These are phyloP conservation scores for Rhytidhysteron rufulum DNA, from an alignment of 2,329 filamentous ascomycete species.

Conservation along the genomic window DNA sequence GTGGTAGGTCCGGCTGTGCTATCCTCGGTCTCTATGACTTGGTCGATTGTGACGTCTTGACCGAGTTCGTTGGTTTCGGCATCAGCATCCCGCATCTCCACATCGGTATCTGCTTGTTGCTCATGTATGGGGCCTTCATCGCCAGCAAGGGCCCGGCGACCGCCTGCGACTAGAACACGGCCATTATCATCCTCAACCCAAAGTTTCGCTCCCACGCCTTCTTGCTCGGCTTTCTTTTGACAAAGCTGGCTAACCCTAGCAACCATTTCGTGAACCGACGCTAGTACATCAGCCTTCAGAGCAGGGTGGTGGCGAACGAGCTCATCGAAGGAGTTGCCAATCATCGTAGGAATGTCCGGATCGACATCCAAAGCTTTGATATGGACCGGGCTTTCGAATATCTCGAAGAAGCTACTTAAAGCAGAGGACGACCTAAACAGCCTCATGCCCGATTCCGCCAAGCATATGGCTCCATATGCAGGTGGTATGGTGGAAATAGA, in stretches of 20 bases:
- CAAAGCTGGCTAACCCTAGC: constrained; percentile 74
- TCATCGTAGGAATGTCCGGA: constrained; percentile 63
- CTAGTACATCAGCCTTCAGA: constrained; percentile 74
- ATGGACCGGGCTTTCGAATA: constrained; percentile 92
- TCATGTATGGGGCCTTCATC: constrained; percentile 34
- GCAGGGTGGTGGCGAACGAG: constrained; percentile 88
- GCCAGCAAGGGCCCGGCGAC: constrained; percentile 42
- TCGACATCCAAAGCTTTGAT: constrained; percentile 80
- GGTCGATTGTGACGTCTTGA: constrained; percentile 29
- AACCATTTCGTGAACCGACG: constrained; percentile 85
- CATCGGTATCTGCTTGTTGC: constrained; percentile 42
- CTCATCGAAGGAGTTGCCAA: constrained; percentile 89
- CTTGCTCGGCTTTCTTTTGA: constrained; percentile 62
- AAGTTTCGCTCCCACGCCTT: constrained; percentile 76
- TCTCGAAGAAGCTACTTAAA: constrained; percentile 83
- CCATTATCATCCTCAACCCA: constrained; percentile 59
- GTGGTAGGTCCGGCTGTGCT: constrained; percentile 48
- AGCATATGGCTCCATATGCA: constrained; percentile 87
- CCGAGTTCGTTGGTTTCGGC: constrained; percentile 5
- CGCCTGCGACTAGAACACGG: constrained; percentile 57
- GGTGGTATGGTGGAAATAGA: constrained; percentile 82
- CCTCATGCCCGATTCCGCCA: constrained; percentile 83
- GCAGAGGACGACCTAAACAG: constrained; percentile 81
- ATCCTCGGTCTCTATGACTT: constrained; percentile 47
- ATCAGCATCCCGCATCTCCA: constrained; percentile 61